Conservation (phyloP, 1,139 yeast species). For the Pichia sp. region DNA sequence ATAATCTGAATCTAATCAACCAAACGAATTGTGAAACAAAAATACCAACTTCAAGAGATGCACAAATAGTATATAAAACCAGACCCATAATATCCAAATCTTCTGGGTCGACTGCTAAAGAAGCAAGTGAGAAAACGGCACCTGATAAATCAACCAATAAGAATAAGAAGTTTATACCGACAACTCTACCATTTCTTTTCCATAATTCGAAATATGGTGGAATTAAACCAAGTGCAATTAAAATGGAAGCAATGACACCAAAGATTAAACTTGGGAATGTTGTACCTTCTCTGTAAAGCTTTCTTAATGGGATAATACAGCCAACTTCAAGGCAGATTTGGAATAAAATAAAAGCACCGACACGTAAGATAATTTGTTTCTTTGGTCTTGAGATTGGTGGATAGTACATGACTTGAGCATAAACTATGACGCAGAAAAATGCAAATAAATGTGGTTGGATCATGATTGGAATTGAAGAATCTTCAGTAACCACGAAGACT, state of each 20-base stretch:
- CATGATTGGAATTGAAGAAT: conserved; percentile 72
- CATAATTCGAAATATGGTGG: conserved; percentile 89
- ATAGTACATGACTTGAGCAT: conserved; percentile 75
- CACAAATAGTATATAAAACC: conserved; percentile 67
- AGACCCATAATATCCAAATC: conserved; percentile 74
- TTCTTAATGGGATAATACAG: conserved; percentile 68
- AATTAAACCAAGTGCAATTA: conserved; percentile 72
- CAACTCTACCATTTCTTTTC: conserved; percentile 77
- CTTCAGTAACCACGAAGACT: conserved; percentile 71
- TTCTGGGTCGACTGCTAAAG: conserved; percentile 48
- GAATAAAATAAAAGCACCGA: conserved; percentile 40
- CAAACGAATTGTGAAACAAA: conserved; percentile 68
- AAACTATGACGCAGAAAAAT: conserved; percentile 63
- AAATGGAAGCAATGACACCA: conserved; percentile 76
- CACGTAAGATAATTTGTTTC: conserved; percentile 38
- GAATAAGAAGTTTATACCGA: conserved; percentile 86
- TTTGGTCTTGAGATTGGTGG: conserved; percentile 58
- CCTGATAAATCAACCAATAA: conserved; percentile 76
- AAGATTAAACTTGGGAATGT: conserved; percentile 78
- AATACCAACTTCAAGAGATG: conserved; percentile 76
- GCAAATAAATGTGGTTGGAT: conserved; percentile 88
- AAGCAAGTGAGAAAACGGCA: conserved; percentile 71
- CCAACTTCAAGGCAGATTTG: conserved; percentile 68
- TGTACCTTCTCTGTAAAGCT: conserved; percentile 47
- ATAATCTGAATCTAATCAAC: conserved; percentile 55